Conservation (phyloP, 2,329 filamentous ascomycete species). For the Penicillium hesseltinei region DNA sequence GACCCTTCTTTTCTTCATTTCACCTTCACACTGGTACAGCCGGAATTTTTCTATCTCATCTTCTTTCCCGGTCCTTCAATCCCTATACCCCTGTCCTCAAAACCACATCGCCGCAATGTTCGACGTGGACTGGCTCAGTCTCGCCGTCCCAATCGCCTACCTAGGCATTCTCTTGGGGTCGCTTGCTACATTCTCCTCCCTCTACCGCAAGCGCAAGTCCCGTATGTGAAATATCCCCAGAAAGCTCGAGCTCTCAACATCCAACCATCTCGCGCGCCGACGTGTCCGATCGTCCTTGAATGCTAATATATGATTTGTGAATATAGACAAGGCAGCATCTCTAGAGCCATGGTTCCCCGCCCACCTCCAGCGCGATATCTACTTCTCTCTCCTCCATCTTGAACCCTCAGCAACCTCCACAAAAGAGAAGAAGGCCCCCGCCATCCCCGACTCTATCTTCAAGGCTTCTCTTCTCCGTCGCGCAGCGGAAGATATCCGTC, state of each 20-base stretch:
- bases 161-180: constrained; percentile 82
- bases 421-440: constrained; percentile 63
- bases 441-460: constrained; percentile 78
- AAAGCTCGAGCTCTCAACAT: not conserved
- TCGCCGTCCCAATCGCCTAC: constrained; percentile 85
- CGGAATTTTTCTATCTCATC: not conserved
- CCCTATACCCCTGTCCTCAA: not conserved
- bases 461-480: constrained; percentile 85
- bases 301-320: constrained; percentile 18
- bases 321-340: constrained; percentile 67
- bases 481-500: constrained; percentile 87
- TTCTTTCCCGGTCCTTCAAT: not conserved
- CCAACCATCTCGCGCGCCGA: not conserved
- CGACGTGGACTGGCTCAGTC: constrained; percentile 70
- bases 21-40: not conserved
- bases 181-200: constrained; percentile 83
- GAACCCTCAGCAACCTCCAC: constrained; percentile 51
- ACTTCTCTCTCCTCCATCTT: constrained; percentile 86
- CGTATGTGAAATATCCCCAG: constrained; percentile 50
- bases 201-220: constrained; percentile 91
- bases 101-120: constrained; percentile 42
- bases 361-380: constrained; percentile 90
- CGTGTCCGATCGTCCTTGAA: not conserved
- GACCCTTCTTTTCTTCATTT: not conserved
- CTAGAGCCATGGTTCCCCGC: constrained; percentile 92